Percentiles rank a stretch among this genome's conserved stretches.
Evolutionary conservation across 371 early-diverging fungal genomes (phyloP).

Genomic region (Mucor piriformis): DNA sequence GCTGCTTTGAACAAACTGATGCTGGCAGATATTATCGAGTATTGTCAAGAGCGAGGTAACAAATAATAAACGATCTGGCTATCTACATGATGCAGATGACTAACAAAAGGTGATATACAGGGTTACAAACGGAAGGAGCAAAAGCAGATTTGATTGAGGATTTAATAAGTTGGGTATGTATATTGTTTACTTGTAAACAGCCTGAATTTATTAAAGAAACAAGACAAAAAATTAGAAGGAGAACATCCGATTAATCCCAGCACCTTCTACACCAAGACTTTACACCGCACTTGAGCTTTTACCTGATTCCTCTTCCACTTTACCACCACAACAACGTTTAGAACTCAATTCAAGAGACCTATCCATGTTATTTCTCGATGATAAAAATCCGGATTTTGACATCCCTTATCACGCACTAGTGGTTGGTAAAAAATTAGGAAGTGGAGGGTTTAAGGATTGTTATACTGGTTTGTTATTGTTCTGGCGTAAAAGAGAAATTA

Average conservation of each 20-base stretch:
- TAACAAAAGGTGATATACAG: no score
- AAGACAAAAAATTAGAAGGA: slow-evolving; percentile 49
- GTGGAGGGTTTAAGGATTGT: slow-evolving; percentile 85
- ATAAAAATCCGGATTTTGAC: slow-evolving; percentile 49
- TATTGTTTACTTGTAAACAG: background rate
- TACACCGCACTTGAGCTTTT: slow-evolving; percentile 50
- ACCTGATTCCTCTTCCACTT: slow-evolving; percentile 37
- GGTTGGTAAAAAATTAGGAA: slow-evolving; percentile 68
- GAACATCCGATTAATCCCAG: slow-evolving; percentile 66
- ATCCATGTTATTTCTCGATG: slow-evolving; percentile 55
- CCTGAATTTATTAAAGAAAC: background rate
- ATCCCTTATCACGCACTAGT: slow-evolving; percentile 63
- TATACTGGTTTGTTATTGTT: slow-evolving; percentile 48
- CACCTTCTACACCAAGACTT: slow-evolving; percentile 70
- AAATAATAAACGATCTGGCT: background rate
- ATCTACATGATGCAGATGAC: no score
- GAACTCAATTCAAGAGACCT: slow-evolving; percentile 57
- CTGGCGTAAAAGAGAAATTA: no score
- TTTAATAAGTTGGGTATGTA: slow-evolving; percentile 66
- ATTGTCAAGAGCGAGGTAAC: slow-evolving; percentile 74
- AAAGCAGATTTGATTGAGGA: slow-evolving; percentile 63
- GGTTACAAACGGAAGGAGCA: slow-evolving; percentile 64
- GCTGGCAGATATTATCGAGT: slow-evolving; percentile 71
- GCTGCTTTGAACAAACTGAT: slow-evolving; percentile 57
- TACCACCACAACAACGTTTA: slow-evolving; percentile 29